Conservation (phyloP, 768 basidiomycete species). For the Serendipita sp. region DNA sequence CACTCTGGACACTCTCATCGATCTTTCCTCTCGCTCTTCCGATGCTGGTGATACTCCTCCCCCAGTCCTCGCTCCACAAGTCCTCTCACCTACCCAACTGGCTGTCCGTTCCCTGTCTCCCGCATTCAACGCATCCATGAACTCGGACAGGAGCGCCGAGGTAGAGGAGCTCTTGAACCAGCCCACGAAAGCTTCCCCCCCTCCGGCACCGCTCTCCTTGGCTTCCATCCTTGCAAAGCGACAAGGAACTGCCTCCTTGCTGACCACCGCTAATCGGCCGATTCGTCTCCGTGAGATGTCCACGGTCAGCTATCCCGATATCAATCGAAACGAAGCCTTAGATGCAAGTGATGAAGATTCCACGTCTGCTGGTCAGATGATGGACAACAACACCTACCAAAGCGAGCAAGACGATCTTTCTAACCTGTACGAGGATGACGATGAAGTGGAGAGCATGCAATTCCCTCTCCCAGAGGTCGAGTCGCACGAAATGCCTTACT, state of each 20-base stretch:
- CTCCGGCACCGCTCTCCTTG: background rate
- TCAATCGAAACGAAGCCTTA: background rate
- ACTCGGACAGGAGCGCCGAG: background rate
- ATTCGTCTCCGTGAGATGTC: background rate
- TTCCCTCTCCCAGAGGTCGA: constrained; percentile 1
- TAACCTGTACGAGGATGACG: background rate
- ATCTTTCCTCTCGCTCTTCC: background rate
- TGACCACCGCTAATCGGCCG: background rate
- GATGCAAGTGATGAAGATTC: background rate
- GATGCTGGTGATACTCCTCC: background rate
- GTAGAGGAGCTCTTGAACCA: background rate
- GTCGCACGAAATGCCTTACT: background rate
- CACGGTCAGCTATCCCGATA: constrained; percentile 4
- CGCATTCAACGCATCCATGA: background rate
- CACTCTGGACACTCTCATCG: background rate
- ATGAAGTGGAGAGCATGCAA: background rate
- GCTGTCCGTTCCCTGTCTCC: background rate
- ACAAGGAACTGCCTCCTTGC: background rate
- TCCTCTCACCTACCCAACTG: background rate
- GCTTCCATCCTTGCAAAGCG: constrained; percentile 1
- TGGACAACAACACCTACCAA: background rate
- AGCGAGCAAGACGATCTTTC: background rate
- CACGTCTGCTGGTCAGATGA: background rate
- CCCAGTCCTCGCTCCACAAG: background rate
- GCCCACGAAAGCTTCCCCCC: background rate